Percentiles rank a stretch among this genome's conserved stretches.
These are phyloP conservation scores for Leptoxyphium fumago DNA, from an alignment of 2,329 filamentous ascomycete genomes.

Conservation along the genomic window DNA sequence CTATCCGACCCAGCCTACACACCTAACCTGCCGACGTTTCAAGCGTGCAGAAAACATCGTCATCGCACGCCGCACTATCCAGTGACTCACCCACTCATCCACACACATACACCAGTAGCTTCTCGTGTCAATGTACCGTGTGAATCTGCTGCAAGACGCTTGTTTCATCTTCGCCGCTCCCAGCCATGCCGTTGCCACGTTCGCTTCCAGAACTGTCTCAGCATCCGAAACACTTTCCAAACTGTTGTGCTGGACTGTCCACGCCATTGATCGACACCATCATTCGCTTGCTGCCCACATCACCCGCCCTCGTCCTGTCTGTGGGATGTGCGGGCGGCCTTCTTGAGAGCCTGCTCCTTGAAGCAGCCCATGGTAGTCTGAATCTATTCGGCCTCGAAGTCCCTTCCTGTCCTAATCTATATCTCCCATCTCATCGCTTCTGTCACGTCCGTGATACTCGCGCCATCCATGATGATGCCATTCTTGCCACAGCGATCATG, in stretches of 20 bases:
- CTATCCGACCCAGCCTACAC: not conserved
- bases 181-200: slow-evolving; percentile 1
- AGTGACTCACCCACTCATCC: not conserved
- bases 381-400: slow-evolving; percentile 36
- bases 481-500: slow-evolving; percentile 31
- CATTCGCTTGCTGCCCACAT: slow-evolving; percentile 5
- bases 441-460: slow-evolving; percentile 30
- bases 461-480: slow-evolving; percentile 27
- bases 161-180: not conserved
- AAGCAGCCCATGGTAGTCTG: slow-evolving; percentile 11
- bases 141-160: not conserved
- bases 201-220: slow-evolving; percentile 5
- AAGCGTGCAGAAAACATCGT: not conserved
- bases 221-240: slow-evolving; percentile 9
- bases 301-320: slow-evolving; percentile 12
- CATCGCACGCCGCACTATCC: not conserved
- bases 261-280: slow-evolving; percentile 9
- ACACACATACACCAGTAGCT: not conserved
- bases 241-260: slow-evolving; percentile 14
- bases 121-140: not conserved
- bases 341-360: slow-evolving; percentile 31
- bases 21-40: not conserved
- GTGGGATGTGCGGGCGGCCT: slow-evolving; percentile 38
- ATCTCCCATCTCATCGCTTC: slow-evolving; percentile 28
- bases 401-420: slow-evolving; percentile 27